phyloP scores from a whole-genome alignment of 768 basidiomycete species.

The Boletus coccyginus region DNA sequence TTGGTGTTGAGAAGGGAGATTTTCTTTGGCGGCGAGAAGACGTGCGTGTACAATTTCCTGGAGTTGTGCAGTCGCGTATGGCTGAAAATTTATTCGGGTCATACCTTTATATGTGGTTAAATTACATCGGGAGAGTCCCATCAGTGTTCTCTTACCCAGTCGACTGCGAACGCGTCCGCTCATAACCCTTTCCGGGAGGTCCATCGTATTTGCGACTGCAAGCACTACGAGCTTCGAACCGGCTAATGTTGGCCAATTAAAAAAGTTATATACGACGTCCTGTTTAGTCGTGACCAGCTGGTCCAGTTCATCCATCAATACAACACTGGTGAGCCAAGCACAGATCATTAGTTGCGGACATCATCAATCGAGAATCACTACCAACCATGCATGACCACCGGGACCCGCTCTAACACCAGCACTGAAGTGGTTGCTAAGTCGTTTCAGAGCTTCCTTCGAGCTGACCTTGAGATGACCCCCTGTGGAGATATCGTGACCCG shows the following conservation, averaged over 20 bases:
- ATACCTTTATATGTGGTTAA: conserved; percentile 53
- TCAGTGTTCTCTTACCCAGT: conserved; percentile 54
- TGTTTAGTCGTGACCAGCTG: conserved; percentile 95
- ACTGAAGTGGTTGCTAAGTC: conserved; percentile 76
- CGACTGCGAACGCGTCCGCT: conserved; percentile 89
- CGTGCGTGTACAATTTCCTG: conserved; percentile 86
- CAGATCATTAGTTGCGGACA: background rate
- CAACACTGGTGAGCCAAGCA: conserved; percentile 56
- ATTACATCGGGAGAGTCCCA: background rate
- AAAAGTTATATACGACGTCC: conserved; percentile 99
- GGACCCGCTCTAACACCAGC: conserved; percentile 65
- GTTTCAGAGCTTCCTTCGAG: conserved; percentile 79
- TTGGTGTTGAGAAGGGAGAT: conserved; percentile 43
- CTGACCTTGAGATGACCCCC: conserved; percentile 66
- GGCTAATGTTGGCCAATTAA: conserved; percentile 95
- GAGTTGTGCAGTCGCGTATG: conserved; percentile 78
- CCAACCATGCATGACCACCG: conserved; percentile 84
- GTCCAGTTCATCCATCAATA: conserved; percentile 98
- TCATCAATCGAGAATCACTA: conserved; percentile 8
- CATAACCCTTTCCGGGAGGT: conserved; percentile 93
- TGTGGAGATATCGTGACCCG: conserved; percentile 63
- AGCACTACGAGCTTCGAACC: conserved; percentile 91
- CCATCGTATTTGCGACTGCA: conserved; percentile 98
- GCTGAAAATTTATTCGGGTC: conserved; percentile 88
- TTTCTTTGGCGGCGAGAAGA: conserved; percentile 55